Conservation (phyloP, 345 rosid species). For the Isatis tinctoria region DNA sequence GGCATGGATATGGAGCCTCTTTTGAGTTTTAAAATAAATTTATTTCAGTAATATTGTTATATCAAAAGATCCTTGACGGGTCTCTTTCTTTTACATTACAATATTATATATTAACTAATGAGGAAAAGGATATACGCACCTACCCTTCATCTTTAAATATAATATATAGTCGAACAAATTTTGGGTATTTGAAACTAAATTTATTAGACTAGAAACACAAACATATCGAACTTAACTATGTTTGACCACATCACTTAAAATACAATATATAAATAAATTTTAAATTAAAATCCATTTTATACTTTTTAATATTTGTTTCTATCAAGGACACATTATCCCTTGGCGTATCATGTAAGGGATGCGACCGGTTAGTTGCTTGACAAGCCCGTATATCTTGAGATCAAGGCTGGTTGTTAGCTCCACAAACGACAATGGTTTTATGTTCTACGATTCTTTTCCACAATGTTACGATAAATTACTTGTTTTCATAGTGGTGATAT, state of each 20-base stretch:
- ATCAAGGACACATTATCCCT: not conserved
- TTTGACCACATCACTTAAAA: not conserved
- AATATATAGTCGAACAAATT: not conserved
- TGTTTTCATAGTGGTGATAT: too few species aligned
- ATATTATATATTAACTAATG: not conserved
- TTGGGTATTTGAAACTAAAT: not conserved
- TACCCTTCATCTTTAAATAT: not conserved
- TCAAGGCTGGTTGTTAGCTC: not conserved
- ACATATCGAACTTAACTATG: not conserved
- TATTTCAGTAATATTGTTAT: not conserved
- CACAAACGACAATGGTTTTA: not conserved
- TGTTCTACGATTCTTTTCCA: too few species aligned
- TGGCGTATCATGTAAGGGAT: constrained; percentile 25
- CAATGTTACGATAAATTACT: too few species aligned
- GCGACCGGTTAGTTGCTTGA: constrained; percentile 25
- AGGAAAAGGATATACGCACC: not conserved
- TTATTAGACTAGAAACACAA: not conserved
- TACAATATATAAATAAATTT: too few species aligned
- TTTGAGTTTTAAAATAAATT: not conserved
- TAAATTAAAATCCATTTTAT: not conserved
- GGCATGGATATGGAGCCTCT: not conserved
- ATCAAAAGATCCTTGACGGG: not conserved
- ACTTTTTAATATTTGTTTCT: not conserved
- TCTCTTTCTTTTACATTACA: not conserved
- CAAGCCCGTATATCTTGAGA: not conserved